A percentile compares a stretch with the other conserved stretches of the same genome.
phyloP scores from a whole-genome alignment of 2,329 filamentous ascomycete genomes.

The Cladophialophora chaetospira region DNA sequence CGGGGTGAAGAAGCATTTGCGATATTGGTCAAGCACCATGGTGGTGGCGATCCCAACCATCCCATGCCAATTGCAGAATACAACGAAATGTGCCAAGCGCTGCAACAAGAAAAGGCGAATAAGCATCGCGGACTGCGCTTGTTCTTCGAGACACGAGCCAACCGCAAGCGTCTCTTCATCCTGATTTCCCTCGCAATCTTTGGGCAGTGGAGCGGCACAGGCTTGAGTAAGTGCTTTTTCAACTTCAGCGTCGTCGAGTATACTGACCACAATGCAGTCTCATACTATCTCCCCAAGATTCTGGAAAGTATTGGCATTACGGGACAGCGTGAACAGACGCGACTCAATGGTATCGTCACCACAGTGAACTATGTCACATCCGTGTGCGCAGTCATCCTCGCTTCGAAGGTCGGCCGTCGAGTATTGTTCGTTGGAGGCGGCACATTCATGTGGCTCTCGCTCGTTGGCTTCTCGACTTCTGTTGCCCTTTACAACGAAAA shows the following conservation, averaged over 20 bases:
- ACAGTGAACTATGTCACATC: conserved; percentile 35
- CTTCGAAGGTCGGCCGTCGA: conserved; percentile 34
- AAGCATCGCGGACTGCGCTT: conserved; percentile 32
- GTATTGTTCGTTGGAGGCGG: conserved; percentile 30
- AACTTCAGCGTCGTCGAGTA: no score
- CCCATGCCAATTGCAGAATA: conserved; percentile 69
- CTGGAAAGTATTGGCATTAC: conserved; percentile 32
- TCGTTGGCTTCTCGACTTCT: conserved; percentile 32
- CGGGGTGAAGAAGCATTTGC: background rate
- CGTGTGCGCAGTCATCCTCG: conserved; percentile 28
- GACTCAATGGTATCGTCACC: conserved; percentile 31
- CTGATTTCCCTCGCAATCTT: conserved; percentile 28
- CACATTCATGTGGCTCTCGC: conserved; percentile 33
- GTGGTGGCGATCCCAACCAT: conserved; percentile 47
- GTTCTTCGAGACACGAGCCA: conserved; percentile 35
- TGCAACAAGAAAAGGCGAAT: conserved; percentile 69
- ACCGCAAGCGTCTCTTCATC: conserved; percentile 34
- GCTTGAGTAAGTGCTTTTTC: no score
- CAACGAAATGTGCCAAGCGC: conserved; percentile 63
- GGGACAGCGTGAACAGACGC: conserved; percentile 35
- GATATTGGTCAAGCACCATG: conserved; percentile 44
- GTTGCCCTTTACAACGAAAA: conserved; percentile 32
- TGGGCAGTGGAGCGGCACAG: conserved; percentile 22
- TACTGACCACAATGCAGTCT: no score
- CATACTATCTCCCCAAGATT: conserved; percentile 29